Conservation (phyloP, 2,329 filamentous ascomycete genomes). For the Grosmannia clavigera region DNA sequence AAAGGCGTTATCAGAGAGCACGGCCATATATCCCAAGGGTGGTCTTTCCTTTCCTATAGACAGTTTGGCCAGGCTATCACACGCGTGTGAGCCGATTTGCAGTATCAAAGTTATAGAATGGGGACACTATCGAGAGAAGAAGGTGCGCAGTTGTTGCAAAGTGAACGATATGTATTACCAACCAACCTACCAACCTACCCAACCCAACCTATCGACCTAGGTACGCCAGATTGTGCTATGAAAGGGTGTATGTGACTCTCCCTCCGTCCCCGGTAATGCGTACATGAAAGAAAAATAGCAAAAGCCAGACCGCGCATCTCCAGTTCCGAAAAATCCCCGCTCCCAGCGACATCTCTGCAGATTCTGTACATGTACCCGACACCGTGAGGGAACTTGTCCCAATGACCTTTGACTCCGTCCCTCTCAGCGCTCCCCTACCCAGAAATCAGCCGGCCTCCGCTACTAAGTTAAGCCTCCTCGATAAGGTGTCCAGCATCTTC, state of each 20-base stretch:
- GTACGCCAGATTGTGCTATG: background rate
- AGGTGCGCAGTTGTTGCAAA: background rate
- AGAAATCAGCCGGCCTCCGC: no score
- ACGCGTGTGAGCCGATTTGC: background rate
- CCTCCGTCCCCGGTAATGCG: background rate
- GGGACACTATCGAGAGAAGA: background rate
- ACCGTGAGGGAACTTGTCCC: background rate
- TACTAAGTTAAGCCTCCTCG: background rate
- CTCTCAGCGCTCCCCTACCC: background rate
- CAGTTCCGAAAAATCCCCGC: background rate
- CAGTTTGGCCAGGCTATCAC: background rate
- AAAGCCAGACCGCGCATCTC: background rate
- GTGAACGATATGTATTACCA: background rate
- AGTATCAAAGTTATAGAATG: background rate
- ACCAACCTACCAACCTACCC: background rate
- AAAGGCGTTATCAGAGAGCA: background rate
- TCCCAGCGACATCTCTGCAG: background rate
- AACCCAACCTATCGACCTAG: background rate
- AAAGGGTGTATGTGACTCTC: background rate
- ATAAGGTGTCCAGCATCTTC: background rate
- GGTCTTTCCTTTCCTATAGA: background rate
- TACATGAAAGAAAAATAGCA: background rate
- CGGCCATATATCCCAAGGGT: background rate
- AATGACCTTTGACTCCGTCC: no score
- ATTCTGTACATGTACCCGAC: background rate